These are phyloP conservation scores for Cyathus striatus DNA, from an alignment of 768 basidiomycete species.

Conservation along the genomic window DNA sequence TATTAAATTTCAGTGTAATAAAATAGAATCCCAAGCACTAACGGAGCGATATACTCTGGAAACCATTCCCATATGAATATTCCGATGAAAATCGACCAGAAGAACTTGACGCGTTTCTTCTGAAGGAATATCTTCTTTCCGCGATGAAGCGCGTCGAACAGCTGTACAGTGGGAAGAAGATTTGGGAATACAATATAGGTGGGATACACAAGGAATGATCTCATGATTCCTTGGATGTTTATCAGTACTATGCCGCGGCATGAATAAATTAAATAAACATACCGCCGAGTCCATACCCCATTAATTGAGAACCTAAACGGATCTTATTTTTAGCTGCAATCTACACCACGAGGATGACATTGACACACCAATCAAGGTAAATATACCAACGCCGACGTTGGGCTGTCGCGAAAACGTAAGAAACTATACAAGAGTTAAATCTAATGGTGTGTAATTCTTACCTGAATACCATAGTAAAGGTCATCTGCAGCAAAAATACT, in stretches of 20 bases:
- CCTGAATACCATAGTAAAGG: slow-evolving; percentile 37
- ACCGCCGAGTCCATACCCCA: slow-evolving; percentile 37
- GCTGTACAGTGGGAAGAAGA: slow-evolving; percentile 26
- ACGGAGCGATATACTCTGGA: slow-evolving; percentile 44
- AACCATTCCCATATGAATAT: slow-evolving; percentile 58
- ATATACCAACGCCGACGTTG: slow-evolving; percentile 37
- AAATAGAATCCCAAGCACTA: slow-evolving; percentile 4
- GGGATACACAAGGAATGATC: slow-evolving; percentile 47
- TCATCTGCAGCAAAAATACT: slow-evolving; percentile 56
- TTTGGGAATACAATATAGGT: slow-evolving; percentile 42
- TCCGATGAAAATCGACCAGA: slow-evolving; percentile 45
- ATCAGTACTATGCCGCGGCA: background rate
- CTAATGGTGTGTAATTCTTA: slow-evolving; percentile 7
- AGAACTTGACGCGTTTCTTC: slow-evolving; percentile 51
- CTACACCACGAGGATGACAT: background rate
- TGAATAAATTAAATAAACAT: slow-evolving; percentile 7
- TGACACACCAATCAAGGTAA: slow-evolving; percentile 27
- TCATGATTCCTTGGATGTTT: slow-evolving; percentile 30
- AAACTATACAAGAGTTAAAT: background rate
- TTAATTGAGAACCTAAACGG: slow-evolving; percentile 21
- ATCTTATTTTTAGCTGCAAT: background rate
- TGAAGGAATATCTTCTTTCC: slow-evolving; percentile 36
- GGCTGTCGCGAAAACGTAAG: slow-evolving; percentile 14
- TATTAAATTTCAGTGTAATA: background rate
- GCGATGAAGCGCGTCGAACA: slow-evolving; percentile 42